Evolutionary conservation across 2,329 filamentous ascomycete genomes (phyloP).

Genomic region (Aureobasidium sp.): DNA sequence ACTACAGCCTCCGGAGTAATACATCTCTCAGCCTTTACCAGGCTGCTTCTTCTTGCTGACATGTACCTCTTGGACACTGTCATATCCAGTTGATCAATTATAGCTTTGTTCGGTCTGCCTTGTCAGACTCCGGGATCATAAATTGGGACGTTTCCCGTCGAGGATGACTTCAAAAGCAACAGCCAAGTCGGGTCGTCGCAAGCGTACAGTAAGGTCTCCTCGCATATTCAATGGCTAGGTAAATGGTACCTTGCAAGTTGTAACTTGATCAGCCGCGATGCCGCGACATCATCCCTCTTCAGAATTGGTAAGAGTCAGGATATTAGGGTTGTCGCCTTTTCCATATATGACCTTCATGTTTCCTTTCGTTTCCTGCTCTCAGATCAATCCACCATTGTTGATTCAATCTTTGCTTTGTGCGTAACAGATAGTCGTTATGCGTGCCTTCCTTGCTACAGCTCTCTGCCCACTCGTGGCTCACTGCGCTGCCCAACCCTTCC

Average conservation of each 20-base stretch:
- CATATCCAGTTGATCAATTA: neutral
- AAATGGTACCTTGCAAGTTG: neutral
- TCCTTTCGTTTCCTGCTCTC: neutral
- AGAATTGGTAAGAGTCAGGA: neutral
- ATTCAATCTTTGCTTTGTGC: neutral
- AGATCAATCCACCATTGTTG: neutral
- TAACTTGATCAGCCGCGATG: neutral
- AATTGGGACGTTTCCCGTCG: neutral
- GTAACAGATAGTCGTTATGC: too few species aligned
- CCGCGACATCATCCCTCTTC: neutral
- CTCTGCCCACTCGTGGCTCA: neutral
- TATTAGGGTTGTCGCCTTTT: neutral
- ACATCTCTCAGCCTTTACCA: neutral
- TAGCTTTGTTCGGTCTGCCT: neutral
- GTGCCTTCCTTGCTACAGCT: neutral
- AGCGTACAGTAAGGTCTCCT: neutral
- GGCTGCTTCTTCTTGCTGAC: neutral
- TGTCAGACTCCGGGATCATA: neutral
- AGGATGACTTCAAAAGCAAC: neutral
- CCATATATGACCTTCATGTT: neutral
- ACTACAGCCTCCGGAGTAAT: neutral
- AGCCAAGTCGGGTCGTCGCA: neutral
- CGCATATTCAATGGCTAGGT: neutral
- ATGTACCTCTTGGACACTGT: neutral
- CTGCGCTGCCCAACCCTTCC: neutral